Evolutionary conservation across 2,329 filamentous ascomycete species (phyloP).

Genomic region (Beauveria caledonica): DNA sequence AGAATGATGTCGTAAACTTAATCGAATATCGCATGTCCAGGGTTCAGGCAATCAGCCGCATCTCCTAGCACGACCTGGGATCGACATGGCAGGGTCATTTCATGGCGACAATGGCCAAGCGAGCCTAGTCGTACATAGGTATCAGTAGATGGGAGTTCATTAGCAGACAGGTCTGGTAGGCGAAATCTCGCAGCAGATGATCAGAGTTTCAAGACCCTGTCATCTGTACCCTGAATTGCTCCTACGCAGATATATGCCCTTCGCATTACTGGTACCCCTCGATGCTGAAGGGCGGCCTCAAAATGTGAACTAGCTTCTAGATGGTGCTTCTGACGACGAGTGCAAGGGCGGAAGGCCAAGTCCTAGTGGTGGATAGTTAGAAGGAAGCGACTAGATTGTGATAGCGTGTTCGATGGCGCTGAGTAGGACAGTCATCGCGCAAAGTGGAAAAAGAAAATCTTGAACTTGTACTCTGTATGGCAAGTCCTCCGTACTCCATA

Average conservation of each 20-base stretch:
- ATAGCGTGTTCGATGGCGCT: not conserved
- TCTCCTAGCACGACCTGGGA: not conserved
- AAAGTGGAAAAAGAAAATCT: conserved; percentile 1
- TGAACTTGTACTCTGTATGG: not conserved
- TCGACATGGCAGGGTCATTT: not conserved
- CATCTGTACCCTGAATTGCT: not conserved
- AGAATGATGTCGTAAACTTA: not conserved
- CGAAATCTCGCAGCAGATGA: conserved; percentile 4
- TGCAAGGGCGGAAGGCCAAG: conserved; percentile 1
- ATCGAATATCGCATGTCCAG: not conserved
- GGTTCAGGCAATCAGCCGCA: not conserved
- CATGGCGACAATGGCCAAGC: not conserved
- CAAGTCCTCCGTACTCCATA: not conserved
- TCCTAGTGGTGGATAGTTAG: not conserved
- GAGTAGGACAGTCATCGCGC: not conserved
- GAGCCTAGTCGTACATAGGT: too few relatives aligned
- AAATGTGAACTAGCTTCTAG: not conserved
- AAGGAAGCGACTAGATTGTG: not conserved
- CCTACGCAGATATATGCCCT: not conserved
- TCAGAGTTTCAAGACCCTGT: not conserved
- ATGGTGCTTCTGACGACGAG: conserved; percentile 1
- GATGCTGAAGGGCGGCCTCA: not conserved
- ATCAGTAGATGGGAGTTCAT: not conserved
- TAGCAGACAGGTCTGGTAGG: not conserved
- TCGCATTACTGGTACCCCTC: not conserved